A percentile compares a stretch with the other conserved stretches of the same genome.
Evolutionary conservation across 2,329 filamentous ascomycete genomes (phyloP).

Genomic region (Trichophyton rubrum): DNA sequence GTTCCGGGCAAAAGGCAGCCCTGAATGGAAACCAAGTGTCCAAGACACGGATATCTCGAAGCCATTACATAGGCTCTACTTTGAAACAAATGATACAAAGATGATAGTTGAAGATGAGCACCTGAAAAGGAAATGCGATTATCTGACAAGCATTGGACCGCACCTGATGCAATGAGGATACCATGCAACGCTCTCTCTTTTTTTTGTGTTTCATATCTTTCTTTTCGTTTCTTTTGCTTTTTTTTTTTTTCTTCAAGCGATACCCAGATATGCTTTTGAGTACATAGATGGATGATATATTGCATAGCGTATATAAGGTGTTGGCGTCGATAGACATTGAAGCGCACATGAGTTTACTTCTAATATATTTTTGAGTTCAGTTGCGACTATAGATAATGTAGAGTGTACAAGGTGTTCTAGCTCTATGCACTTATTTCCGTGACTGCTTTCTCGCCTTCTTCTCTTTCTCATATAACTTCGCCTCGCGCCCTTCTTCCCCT

Average conservation of each 20-base stretch:
- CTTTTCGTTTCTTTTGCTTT: neutral
- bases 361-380: neutral
- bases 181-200: neutral
- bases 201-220: neutral
- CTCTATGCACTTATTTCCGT: neutral
- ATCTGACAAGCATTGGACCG: slow-evolving; percentile 38
- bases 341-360: neutral
- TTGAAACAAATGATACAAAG: slow-evolving; percentile 33
- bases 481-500: slow-evolving; percentile 75
- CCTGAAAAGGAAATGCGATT: slow-evolving; percentile 37
- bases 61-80: slow-evolving; percentile 29
- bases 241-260: neutral
- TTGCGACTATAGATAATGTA: neutral
- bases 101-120: slow-evolving; percentile 35
- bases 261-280: neutral
- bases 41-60: slow-evolving; percentile 24
- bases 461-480: slow-evolving; percentile 81
- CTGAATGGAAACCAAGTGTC: slow-evolving; percentile 38
- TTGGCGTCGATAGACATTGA: neutral
- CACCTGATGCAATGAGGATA: slow-evolving; percentile 34
- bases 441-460: slow-evolving; percentile 54
- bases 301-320: neutral
- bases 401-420: neutral
- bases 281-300: neutral
- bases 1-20: slow-evolving; percentile 34